phyloP scores from a whole-genome alignment of 495 filamentous ascomycete genomes.

The Cercophora samala region DNA sequence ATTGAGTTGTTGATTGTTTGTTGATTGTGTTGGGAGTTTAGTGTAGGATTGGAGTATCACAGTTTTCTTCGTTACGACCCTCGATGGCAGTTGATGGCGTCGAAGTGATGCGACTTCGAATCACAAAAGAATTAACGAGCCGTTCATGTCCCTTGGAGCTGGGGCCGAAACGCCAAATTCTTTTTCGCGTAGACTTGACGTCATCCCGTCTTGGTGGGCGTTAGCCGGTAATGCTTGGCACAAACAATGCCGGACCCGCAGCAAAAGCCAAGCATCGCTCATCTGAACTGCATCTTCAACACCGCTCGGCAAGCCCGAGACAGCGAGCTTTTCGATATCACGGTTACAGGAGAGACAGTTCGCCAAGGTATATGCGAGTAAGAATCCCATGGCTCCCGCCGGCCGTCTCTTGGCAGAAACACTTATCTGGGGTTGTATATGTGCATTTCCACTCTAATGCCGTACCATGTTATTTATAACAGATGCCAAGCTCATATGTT shows the following conservation, averaged over 20 bases:
- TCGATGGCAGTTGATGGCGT: too few species aligned
- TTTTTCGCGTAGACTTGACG: constrained; percentile 6
- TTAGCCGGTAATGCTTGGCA: neutral
- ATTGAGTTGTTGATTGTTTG: neutral
- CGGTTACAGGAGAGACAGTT: neutral
- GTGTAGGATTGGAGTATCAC: neutral
- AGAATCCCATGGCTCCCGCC: neutral
- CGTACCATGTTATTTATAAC: neutral
- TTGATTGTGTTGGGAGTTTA: neutral
- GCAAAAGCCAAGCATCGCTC: neutral
- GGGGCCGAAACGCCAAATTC: neutral
- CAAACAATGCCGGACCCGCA: neutral
- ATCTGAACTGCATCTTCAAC: neutral
- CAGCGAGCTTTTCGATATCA: neutral
- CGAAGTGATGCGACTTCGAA: too few species aligned
- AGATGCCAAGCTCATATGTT: neutral
- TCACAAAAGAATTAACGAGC: neutral
- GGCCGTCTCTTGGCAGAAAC: neutral
- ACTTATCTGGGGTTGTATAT: neutral
- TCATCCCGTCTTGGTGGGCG: constrained; percentile 11
- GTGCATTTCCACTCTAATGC: neutral
- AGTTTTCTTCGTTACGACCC: too few species aligned
- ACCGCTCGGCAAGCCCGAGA: neutral
- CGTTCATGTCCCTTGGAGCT: neutral
- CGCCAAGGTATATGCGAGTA: too few species aligned